Conservation (phyloP, 176 grass and related monocot species). For the Oryza longistaminata region DNA sequence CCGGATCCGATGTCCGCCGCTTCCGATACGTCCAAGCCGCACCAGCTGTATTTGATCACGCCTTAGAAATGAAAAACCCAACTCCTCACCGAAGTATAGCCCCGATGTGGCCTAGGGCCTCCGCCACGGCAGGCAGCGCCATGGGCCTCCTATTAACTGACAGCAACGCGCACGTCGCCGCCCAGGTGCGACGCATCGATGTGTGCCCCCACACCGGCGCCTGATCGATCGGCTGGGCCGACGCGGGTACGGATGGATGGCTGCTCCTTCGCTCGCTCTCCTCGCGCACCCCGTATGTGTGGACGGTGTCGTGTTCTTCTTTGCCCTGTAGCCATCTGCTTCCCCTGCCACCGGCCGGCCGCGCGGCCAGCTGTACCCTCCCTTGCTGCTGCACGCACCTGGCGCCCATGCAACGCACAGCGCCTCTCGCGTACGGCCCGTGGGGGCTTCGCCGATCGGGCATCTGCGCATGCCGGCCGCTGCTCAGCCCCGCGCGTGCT, state of each 20-base stretch:
- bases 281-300: slow-evolving; percentile 6
- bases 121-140: slow-evolving; percentile 17
- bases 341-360: slow-evolving; percentile 15
- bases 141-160: neutral
- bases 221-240: neutral
- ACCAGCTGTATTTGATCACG: slow-evolving; percentile 40
- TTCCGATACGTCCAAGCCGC: slow-evolving; percentile 44
- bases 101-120: slow-evolving; percentile 8
- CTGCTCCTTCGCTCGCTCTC: neutral
- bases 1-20: neutral
- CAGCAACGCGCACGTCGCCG: slow-evolving; percentile 21
- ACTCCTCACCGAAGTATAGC: neutral
- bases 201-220: neutral
- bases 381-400: slow-evolving; percentile 8
- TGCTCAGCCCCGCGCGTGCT: neutral
- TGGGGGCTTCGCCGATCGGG: neutral
- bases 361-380: slow-evolving; percentile 42
- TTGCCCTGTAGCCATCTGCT: slow-evolving; percentile 28
- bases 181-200: slow-evolving; percentile 21
- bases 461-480: neutral
- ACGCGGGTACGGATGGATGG: slow-evolving; percentile 8
- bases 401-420: slow-evolving; percentile 26
- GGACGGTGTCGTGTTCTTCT: slow-evolving; percentile 29
- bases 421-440: neutral
- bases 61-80: slow-evolving; percentile 22